phyloP scores from a whole-genome alignment of 78 protist species.

The Chrysochromulina tobinii region DNA sequence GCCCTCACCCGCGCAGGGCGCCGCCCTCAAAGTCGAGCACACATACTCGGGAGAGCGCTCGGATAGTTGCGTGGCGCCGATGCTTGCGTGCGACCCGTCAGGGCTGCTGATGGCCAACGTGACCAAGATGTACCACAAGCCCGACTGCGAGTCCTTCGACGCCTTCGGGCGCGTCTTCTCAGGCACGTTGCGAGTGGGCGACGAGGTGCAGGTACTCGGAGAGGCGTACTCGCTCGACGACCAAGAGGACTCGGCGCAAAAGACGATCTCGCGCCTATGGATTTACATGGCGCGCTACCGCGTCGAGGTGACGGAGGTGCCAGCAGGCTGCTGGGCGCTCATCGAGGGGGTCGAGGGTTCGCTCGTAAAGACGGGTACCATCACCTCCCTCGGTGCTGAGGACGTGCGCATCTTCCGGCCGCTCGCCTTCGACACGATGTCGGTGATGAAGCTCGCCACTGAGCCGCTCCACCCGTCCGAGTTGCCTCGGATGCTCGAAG shows the following conservation, averaged over 20 bases:
- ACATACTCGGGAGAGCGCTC: constrained; percentile 32
- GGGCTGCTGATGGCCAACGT: constrained; percentile 86
- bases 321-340: constrained; percentile 93
- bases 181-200: constrained; percentile 81
- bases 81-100: constrained; percentile 76
- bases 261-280: constrained; percentile 48
- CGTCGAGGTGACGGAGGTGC: constrained; percentile 64
- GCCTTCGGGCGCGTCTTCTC: constrained; percentile 80
- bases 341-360: constrained; percentile 88
- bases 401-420: constrained; percentile 47
- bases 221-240: constrained; percentile 91
- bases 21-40: constrained; percentile 50
- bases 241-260: constrained; percentile 83
- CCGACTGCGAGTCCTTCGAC: constrained; percentile 79
- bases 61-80: constrained; percentile 37
- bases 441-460: constrained; percentile 89
- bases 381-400: constrained; percentile 5
- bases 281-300: constrained; percentile 74
- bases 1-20: constrained; percentile 83
- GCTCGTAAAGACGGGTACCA: constrained; percentile 86
- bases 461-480: constrained; percentile 95
- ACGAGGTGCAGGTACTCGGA: constrained; percentile 81
- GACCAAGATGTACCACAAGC: constrained; percentile 60
- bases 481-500: constrained; percentile 97
- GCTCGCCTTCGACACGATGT: constrained; percentile 41